phyloP scores from a whole-genome alignment of 768 basidiomycete species.

The Leccinum disarticulatum region DNA sequence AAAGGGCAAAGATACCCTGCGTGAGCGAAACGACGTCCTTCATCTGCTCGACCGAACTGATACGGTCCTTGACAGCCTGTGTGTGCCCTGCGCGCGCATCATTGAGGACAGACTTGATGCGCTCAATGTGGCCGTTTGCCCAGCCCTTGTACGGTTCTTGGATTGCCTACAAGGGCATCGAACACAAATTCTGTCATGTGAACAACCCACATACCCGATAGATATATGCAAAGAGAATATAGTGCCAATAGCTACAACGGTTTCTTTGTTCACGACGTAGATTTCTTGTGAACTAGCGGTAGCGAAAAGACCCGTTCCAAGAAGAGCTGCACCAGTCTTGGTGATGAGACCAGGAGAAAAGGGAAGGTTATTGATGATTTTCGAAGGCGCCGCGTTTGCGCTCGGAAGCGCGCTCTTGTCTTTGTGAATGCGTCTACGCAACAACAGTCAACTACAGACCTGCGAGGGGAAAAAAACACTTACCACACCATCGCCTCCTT shows the following conservation, averaged over 20 bases:
- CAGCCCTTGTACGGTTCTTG: slow-evolving; percentile 89
- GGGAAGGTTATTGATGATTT: slow-evolving; percentile 86
- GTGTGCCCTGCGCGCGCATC: slow-evolving; percentile 87
- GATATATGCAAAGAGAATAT: slow-evolving; percentile 81
- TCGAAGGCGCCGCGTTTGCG: too few relatives aligned
- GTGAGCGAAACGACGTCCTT: slow-evolving; percentile 95
- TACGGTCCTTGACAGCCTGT: slow-evolving; percentile 89
- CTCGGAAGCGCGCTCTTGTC: too few relatives aligned
- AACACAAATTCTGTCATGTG: slow-evolving; percentile 2
- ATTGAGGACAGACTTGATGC: slow-evolving; percentile 80
- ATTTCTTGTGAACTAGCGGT: slow-evolving; percentile 96
- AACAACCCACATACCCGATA: slow-evolving; percentile 58
- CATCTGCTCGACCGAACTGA: slow-evolving; percentile 88
- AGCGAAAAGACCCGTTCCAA: slow-evolving; percentile 86
- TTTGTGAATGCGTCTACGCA: too few relatives aligned
- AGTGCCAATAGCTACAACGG: slow-evolving; percentile 82
- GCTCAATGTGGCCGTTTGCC: slow-evolving; percentile 86
- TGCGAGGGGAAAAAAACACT: too few relatives aligned
- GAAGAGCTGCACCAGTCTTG: slow-evolving; percentile 91
- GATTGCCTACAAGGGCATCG: slow-evolving; percentile 49
- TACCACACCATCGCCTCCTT: too few relatives aligned
- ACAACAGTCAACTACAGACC: too few relatives aligned
- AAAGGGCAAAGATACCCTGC: slow-evolving; percentile 84
- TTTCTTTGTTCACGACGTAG: slow-evolving; percentile 97
- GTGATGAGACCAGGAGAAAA: slow-evolving; percentile 86